These are phyloP conservation scores for Leonotis leonurus DNA, from an alignment of 257 asterid species.

Conservation along the genomic window DNA sequence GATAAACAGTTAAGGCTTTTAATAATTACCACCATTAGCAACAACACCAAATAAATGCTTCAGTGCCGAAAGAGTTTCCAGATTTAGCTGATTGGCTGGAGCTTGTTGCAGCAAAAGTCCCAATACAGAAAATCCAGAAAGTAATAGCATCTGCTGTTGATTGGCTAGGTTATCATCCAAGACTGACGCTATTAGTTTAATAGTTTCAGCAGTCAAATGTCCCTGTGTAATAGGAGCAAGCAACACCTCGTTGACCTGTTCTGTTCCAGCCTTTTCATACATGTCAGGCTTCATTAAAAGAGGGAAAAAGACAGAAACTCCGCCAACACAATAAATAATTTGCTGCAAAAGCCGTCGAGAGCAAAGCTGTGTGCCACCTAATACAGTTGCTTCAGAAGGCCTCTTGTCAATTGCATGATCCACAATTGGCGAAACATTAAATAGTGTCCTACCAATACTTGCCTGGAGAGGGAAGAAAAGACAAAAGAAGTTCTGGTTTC, in stretches of 20 bases:
- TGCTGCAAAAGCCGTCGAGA: conserved; percentile 91
- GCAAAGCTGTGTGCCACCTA: conserved; percentile 84
- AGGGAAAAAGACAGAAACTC: conserved; percentile 91
- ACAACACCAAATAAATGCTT: conserved; percentile 76
- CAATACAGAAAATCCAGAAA: conserved; percentile 84
- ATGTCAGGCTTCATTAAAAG: conserved; percentile 62
- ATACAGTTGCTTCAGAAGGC: conserved; percentile 64
- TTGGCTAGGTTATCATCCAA: conserved; percentile 93
- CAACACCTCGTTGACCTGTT: conserved; percentile 38
- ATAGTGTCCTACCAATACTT: conserved; percentile 71
- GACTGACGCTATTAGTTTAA: conserved; percentile 81
- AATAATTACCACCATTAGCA: conserved; percentile 66
- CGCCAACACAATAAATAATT: conserved; percentile 96
- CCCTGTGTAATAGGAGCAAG: conserved; percentile 48
- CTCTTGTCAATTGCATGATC: conserved; percentile 58
- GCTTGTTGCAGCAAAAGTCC: conserved; percentile 78
- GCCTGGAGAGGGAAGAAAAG: conserved; percentile 45
- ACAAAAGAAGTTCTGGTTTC: conserved; percentile 15
- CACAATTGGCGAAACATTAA: conserved; percentile 62
- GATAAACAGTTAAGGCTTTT: conserved; percentile 15
- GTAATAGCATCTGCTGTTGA: conserved; percentile 96
- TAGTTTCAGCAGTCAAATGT: conserved; percentile 65
- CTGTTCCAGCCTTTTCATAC: conserved; percentile 33
- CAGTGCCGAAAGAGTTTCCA: conserved; percentile 85
- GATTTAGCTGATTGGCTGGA: conserved; percentile 65